Evolutionary conservation across 805 yeast species (phyloP), one percentile per base, ranked within the genome.

Genomic region (Starmera dryadoides): DNA sequence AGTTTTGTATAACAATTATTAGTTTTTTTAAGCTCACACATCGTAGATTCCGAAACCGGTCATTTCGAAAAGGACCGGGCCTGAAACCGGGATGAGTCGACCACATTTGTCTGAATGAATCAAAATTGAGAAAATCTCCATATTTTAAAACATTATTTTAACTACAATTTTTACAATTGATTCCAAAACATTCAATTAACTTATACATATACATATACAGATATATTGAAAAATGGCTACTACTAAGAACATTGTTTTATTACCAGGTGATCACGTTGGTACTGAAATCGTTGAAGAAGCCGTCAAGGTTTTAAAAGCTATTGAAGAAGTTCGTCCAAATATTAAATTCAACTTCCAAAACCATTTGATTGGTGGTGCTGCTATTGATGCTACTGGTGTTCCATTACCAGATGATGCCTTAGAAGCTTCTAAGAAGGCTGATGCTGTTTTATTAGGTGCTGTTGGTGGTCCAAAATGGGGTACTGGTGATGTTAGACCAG

Each of bases 381-480:
- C 98, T 35, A 91, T 93, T 56, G 98, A 93, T 60, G 96, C 96
- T 41, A 82, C 94, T 34, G 98, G 98, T 39, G 81, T 61, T 37
- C 97, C 98, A 42, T 71, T 93, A 47, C 84, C 96, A 14, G 95
- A 84, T 43, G 91, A 73, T 42, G 75, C 96, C 3, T 71, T 93
- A 35, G 84, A 68, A 34, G 88, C 95, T 9, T 75, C 97, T 29
- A 88, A 86, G 64, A 66, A 68, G 34, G 82, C 98, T 1, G 94
- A 91, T 59, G 98, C 98, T 20, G 95, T 93, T n/a, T 69, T 93
- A 48, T 72, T 93, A 41, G 98, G 98, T 49, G 96, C 98, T 8
- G 98, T 93, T 26, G 98, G 98, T 47, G 98, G 98, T 26, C 98
- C 98, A 45, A 93, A 93, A 67, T 93, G 98, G 98, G 98, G 98